Base-by-base conservation (phyloP, 768 basidiomycete genomes). In the Boletus tylopilopsis region DNA sequence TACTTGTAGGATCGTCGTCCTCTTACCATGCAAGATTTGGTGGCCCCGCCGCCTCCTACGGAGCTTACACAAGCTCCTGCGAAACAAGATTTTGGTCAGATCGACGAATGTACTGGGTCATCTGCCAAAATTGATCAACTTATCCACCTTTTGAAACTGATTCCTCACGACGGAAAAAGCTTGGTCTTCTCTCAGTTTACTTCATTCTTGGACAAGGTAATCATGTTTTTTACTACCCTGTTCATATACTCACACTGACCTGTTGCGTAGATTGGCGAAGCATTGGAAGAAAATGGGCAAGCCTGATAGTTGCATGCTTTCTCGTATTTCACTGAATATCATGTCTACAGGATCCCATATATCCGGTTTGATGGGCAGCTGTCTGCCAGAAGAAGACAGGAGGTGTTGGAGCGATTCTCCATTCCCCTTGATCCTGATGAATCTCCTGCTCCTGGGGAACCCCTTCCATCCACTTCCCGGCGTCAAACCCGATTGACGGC, bases 161-260 rank as follows among this genome's bases (percentile, higher is more conserved):
- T 81, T 6, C 87, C 87, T 1, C 51, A 58, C 4, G 77, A 74
- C 2, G 87, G 91, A 53, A 94, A 94, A 66, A 85, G 86, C 3
- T 71, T 94, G 3, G 90, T 94, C 1, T 94, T 94, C 62, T 91
- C 88, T 3, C 92, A 94, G 58, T 94, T 93, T 60, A 94, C 90
- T 4, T 78, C 81, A 3, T 93, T 90, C 69, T 66, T 93, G 45
- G 85, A 90, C 70, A 86, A 90, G 72, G 90, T 85, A 52, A 42
- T n/a, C n/a, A n/a, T 23, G 27, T 35, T 4, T 30, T 30, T 32
- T 30, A 22, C 4, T 9, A 15, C 6, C 2, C 23, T 25, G 18
- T 0, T 30, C 2, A 24, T 23, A 16, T 42, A 37, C 13, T 34
- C 37, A 24, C 30, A 35, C 43, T 48, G 24, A 53, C 49, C n/a